These are phyloP conservation scores for Teunomyces tritomae DNA, from an alignment of 805 yeast genomes.

Conservation along the genomic window DNA sequence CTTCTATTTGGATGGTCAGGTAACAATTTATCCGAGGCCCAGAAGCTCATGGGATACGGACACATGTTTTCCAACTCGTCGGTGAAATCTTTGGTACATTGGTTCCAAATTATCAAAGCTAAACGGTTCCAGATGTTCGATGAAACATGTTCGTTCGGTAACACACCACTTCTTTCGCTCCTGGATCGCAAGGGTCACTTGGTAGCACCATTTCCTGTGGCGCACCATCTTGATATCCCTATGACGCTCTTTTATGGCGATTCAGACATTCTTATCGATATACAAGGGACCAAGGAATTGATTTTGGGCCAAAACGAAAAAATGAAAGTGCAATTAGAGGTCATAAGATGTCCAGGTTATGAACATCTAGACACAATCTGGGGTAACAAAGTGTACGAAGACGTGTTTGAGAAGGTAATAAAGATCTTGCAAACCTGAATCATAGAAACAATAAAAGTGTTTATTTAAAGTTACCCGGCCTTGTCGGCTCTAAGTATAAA, in stretches of 20 bases:
- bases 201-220: slow-evolving; percentile 28
- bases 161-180: slow-evolving; percentile 17
- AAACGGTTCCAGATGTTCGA: slow-evolving; percentile 32
- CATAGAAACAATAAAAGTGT: background rate
- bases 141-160: slow-evolving; percentile 25
- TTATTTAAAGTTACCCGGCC: slow-evolving; percentile 28
- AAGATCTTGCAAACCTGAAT: background rate
- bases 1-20: slow-evolving; percentile 29
- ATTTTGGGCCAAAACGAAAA: slow-evolving; percentile 22
- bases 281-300: slow-evolving; percentile 19
- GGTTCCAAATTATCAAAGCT: slow-evolving; percentile 31
- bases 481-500: slow-evolving; percentile 12
- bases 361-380: slow-evolving; percentile 35
- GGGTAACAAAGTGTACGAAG: slow-evolving; percentile 24
- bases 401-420: slow-evolving; percentile 21
- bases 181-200: slow-evolving; percentile 8
- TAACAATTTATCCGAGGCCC: slow-evolving; percentile 18
- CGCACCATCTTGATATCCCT: slow-evolving; percentile 26
- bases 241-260: slow-evolving; percentile 30
- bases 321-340: slow-evolving; percentile 20
- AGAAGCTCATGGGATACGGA: slow-evolving; percentile 26
- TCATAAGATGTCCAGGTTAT: slow-evolving; percentile 21
- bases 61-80: slow-evolving; percentile 30
- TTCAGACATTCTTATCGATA: slow-evolving; percentile 27
- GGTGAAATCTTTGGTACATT: slow-evolving; percentile 27